Evolutionary conservation across 2,329 filamentous ascomycete species (phyloP), one percentile per base, ranked within the genome.

Genomic region (Elsinoe necatrix): DNA sequence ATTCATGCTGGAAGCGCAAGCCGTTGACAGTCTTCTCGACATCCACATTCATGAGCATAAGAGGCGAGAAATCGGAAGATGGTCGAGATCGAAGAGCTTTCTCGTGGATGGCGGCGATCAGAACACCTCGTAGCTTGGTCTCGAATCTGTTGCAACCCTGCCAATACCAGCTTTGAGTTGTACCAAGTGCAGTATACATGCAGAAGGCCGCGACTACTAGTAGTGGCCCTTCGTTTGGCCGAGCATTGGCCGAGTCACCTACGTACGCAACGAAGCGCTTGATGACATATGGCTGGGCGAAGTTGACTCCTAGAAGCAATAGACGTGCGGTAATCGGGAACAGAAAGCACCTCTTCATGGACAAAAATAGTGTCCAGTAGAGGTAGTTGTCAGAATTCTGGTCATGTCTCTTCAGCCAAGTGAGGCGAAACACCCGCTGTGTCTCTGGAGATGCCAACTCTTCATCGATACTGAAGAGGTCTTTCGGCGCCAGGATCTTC

Each of bases 41-140:
- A 52, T 67, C 66, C 3, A 65, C 64, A 21, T 65, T 67, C 65
- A 67, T 67, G 2, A 66, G 60, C 18, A 66, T 64, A 4, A 65
- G 62, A 7, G 65, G 63, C 4, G 61, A 62, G 35, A 50, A 58
- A 14, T 58, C 43, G 18, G 31, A n/a, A 14, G 55, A 60, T 1
- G 64, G 60, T 34, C 58, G 23, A 14, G 61, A 61, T 6, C 61
- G 55, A 4, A 67, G 47, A 2, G 64, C 61, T 29, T 63, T 61
- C 12, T 66, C 61, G 37, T 67, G 65, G 9, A 67, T 61, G 11
- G 59, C 43, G 6, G 63, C 59, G n/a, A 67, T 63, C 4, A 66
- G 54, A 34, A 62, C 62, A n/a, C 57, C 59, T 20, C 66, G 59
- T 1, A 68, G 55, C 29, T 66, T 66, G 4, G 61, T 62, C 8